These are phyloP conservation scores for Lachancea fermentati DNA, from an alignment of 805 yeast species.

Conservation along the genomic window DNA sequence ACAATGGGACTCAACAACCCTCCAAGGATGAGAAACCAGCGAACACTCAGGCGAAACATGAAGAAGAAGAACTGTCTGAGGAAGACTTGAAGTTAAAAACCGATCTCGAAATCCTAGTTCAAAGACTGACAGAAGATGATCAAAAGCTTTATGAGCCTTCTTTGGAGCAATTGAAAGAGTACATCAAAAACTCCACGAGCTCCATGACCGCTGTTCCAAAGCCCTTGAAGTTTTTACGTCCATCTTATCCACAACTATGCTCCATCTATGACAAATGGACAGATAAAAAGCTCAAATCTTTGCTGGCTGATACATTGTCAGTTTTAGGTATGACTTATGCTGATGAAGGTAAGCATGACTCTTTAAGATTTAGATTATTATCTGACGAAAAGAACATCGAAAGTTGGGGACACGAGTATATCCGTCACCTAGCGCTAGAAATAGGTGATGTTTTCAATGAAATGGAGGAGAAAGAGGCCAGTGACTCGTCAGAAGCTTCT, in stretches of 20 bases:
- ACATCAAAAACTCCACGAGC: constrained; percentile 87
- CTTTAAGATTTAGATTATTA: constrained; percentile 70
- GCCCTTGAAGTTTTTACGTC: constrained; percentile 91
- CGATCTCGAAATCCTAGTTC: constrained; percentile 83
- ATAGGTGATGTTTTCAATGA: constrained; percentile 82
- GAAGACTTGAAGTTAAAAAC: constrained; percentile 86
- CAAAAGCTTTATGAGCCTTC: constrained; percentile 46
- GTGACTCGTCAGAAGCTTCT: constrained; percentile 15
- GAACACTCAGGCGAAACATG: constrained; percentile 27
- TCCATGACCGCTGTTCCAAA: constrained; percentile 99
- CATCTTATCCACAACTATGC: constrained; percentile 69
- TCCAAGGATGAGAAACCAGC: constrained; percentile 11
- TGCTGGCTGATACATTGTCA: constrained; percentile 83
- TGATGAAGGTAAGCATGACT: constrained; percentile 71
- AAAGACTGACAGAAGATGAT: constrained; percentile 57
- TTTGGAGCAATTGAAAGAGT: constrained; percentile 64
- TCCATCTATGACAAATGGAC: constrained; percentile 66
- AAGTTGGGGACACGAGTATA: constrained; percentile 97
- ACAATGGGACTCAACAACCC: constrained; percentile 9
- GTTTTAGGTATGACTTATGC: constrained; percentile 94
- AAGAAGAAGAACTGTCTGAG: constrained; percentile 84
- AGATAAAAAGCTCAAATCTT: constrained; percentile 40
- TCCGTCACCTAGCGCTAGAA: constrained; percentile 92
- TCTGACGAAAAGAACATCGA: constrained; percentile 54
- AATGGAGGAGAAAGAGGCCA: constrained; percentile 36